Evolutionary conservation across 2,329 filamentous ascomycete species (phyloP), one percentile per base, ranked within the genome.

Genomic region (Cyanodermella asteris): DNA sequence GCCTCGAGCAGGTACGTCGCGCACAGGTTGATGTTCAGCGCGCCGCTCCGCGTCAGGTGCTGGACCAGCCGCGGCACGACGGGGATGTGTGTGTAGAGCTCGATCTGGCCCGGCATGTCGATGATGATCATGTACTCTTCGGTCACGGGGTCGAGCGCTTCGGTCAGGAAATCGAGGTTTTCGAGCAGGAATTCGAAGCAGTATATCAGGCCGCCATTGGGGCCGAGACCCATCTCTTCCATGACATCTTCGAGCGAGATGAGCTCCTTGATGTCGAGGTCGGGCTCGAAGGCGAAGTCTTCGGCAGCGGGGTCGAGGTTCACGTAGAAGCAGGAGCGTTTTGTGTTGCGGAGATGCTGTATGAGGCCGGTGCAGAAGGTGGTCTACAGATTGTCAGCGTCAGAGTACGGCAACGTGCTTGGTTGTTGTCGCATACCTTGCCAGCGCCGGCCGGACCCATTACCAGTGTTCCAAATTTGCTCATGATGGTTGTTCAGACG

Each of bases 81-180:
- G 19, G 87, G 87, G 17, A 94, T 76, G 46, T 97, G 87, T 3
- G 84, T 94, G 54, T 94, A 97, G 9, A 97, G 67, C 53, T 97
- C 87, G 49, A 97, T 94, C 55, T 97, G 87, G 29, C 87, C 87
- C 1, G 87, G 87, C 76, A 94, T 93, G 52, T 97, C 87, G 53
- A 97, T 81, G 34, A 97, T 76, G 49, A 94, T 91, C 34, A 97
- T 64, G 49, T 91, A 93, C 41, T 94, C 87, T 40, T 97, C 87
- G 7, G 78, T 84, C 28, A 91, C 59, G 20, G 70, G 64, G 39
- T 91, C 80, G 28, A 93, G 67, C 11, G 75, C 70, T 34, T 90
- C 75, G 23, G 75, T 77, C 24, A 93, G 56, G 51, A 87, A 93
- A 51, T 91, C 81, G 34, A 91, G 69, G 45, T 93, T 91, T 47